Evolutionary conservation across 202 grass and related monocot species (phyloP).

Genomic region (Panicum hallii): DNA sequence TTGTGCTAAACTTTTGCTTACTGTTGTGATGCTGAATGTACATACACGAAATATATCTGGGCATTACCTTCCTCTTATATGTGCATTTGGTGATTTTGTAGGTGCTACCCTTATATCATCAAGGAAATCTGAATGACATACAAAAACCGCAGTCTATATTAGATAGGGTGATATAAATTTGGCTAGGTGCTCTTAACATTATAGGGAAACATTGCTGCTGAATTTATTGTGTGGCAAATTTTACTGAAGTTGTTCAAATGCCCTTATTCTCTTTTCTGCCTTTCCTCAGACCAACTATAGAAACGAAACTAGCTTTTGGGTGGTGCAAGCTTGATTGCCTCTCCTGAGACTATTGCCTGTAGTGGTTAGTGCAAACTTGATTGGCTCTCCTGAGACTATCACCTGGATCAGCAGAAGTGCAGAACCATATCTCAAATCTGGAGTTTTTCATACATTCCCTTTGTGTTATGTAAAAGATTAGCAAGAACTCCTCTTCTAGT

Average conservation of each 20-base stretch:
- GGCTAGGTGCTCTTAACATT: background rate
- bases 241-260: background rate
- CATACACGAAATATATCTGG: background rate
- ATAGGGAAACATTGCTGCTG: background rate
- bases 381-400: too few relatives aligned
- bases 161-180: background rate
- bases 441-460: background rate
- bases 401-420: too few relatives aligned
- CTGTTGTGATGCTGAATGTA: background rate
- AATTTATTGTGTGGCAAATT: background rate
- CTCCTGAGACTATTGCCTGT: too few relatives aligned
- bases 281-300: conserved; percentile 9
- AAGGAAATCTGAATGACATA: background rate
- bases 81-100: background rate
- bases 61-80: background rate
- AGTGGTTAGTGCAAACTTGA: too few relatives aligned
- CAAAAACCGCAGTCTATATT: background rate
- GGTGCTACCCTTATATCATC: background rate
- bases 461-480: background rate
- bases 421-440: background rate
- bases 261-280: background rate
- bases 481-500: background rate
- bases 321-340: too few relatives aligned
- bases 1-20: background rate
- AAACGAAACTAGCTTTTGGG: background rate